Percentiles rank a stretch among this genome's conserved stretches.
Conservation (phyloP, 352 stramenopile genomes). For the Phytophthora syringae region DNA sequence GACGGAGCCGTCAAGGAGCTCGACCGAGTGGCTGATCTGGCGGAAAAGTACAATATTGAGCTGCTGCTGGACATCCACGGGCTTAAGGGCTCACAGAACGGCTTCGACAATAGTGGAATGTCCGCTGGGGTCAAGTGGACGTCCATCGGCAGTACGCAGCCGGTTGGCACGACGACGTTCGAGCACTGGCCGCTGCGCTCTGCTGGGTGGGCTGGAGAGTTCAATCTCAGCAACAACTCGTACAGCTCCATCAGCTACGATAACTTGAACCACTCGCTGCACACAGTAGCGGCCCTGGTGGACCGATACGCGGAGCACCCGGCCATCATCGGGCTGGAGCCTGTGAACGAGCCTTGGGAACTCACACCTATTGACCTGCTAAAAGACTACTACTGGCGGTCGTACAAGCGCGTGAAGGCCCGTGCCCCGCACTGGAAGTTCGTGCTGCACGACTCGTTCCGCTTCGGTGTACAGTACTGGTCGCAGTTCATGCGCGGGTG, state of each 20-base stretch:
- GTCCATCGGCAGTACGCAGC: slow-evolving; percentile 34
- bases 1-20: slow-evolving; percentile 93
- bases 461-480: slow-evolving; percentile 36
- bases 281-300: slow-evolving; percentile 87
- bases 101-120: slow-evolving; percentile 95
- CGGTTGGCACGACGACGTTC: slow-evolving; percentile 32
- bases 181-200: slow-evolving; percentile 91
- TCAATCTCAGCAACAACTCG: slow-evolving; percentile 80
- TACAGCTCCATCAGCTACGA: slow-evolving; percentile 92
- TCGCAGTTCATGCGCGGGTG: slow-evolving; percentile 73
- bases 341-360: slow-evolving; percentile 96
- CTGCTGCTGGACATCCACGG: slow-evolving; percentile 95
- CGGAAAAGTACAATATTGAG: slow-evolving; percentile 86
- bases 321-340: slow-evolving; percentile 92
- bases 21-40: slow-evolving; percentile 88
- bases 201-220: slow-evolving; percentile 92
- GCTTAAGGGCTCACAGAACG: slow-evolving; percentile 93
- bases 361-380: slow-evolving; percentile 92
- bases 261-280: slow-evolving; percentile 92
- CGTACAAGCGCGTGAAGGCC: slow-evolving; percentile 94
- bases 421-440: slow-evolving; percentile 94
- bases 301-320: slow-evolving; percentile 87
- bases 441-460: slow-evolving; percentile 37
- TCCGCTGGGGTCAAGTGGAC: slow-evolving; percentile 31
- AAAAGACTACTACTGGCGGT: slow-evolving; percentile 96